Evolutionary conservation across 805 yeast species (phyloP), one percentile per base, ranked within the genome.

Genomic region (Sugiyamaella chiloensis): DNA sequence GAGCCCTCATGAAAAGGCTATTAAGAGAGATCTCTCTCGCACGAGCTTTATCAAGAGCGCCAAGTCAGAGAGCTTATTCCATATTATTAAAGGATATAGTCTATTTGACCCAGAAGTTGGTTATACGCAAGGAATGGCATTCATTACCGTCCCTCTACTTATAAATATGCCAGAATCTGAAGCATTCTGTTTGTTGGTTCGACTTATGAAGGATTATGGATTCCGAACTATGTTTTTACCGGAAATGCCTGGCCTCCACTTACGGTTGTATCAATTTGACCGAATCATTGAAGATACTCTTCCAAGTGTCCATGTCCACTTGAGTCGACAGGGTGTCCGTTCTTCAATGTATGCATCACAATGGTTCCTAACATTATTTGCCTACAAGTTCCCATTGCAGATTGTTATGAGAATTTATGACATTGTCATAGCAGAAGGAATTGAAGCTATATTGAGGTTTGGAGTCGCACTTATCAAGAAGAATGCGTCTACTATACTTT

Each of bases 101-200:
- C 68, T 87, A 41, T 84, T 79, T 63, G 98, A 93, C 64, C 81
- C 85, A 1, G 97, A 90, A 44, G 96, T 93, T 43, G 99, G 99
- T 0, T 93, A 93, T 61, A 93, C 97, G 1, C 99, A 93, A 66
- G 98, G 99, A 5, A 89, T 93, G 96, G 95, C 95, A 1, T 93
- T 93, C 60, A 79, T 93, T 37, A 79, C 87, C 0, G 88, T 88
- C 4, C 97, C 99, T 2, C 66, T 93, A 41, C 70, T 89, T 39
- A 73, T 90, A 70, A 87, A 87, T 57, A 78, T 88, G 81, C 75
- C 62, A 5, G 96, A 90, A 55, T 74, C 83, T 40, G 97, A 91
- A 63, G 81, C 96, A 3, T 91, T 91, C 67, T 81, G 93, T 51
- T 64, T 90, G 57, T 71, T 91, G 39, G 87, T 83, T 12, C 81